These are phyloP conservation scores for Margaritispora aquatica DNA, from an alignment of 495 filamentous ascomycete genomes.

Conservation along the genomic window DNA sequence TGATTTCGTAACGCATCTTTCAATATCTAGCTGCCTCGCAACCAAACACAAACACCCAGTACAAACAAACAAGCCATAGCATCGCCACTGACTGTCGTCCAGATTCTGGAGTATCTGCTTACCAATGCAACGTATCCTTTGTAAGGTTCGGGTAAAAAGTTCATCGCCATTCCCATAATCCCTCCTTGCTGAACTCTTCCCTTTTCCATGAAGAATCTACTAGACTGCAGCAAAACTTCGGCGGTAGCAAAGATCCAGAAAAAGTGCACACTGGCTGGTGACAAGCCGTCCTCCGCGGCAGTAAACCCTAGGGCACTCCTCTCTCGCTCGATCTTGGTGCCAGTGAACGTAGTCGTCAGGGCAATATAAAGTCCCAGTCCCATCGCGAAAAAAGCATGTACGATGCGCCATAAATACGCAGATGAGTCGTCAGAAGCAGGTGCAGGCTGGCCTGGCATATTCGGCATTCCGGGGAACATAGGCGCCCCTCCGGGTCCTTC, in stretches of 20 bases:
- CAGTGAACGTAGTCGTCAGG: constrained; percentile 55
- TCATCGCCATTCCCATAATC: constrained; percentile 51
- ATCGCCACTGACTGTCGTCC: constrained; percentile 54
- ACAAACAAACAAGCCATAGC: constrained; percentile 70
- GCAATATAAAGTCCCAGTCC: constrained; percentile 65
- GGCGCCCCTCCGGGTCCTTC: constrained; percentile 30
- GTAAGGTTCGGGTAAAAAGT: constrained; percentile 52
- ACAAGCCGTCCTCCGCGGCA: constrained; percentile 16
- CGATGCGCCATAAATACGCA: constrained; percentile 60
- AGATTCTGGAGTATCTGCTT: constrained; percentile 64
- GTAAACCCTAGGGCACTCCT: constrained; percentile 18
- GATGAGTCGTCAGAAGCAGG: constrained; percentile 30
- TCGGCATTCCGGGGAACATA: constrained; percentile 26
- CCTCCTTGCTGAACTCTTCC: constrained; percentile 37
- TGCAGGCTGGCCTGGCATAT: constrained; percentile 18
- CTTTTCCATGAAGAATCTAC: constrained; percentile 58
- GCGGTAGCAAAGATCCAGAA: constrained; percentile 81
- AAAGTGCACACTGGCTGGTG: constrained; percentile 32
- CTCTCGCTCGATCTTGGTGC: constrained; percentile 42
- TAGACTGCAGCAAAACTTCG: constrained; percentile 65
- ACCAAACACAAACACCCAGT: constrained; percentile 66
- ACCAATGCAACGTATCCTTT: constrained; percentile 51
- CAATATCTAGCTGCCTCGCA: constrained; percentile 27
- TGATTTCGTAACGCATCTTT: neutral
- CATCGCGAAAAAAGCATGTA: constrained; percentile 71